Percentiles rank a stretch among this genome's conserved stretches.
phyloP scores from a whole-genome alignment of 805 yeast species.

The Pichia heedii region DNA sequence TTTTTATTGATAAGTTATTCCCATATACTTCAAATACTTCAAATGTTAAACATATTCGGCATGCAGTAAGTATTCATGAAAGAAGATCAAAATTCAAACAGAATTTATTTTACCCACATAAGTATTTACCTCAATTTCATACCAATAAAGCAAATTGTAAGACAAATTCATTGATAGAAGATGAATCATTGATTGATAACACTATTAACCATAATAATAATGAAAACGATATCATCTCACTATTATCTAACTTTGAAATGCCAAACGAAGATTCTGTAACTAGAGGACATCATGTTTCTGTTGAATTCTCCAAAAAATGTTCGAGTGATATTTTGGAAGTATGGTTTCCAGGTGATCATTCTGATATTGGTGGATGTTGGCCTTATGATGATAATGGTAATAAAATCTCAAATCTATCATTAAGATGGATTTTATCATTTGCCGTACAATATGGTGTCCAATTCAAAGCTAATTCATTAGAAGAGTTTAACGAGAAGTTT shows the following conservation, averaged over 20 bases:
- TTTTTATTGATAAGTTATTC: slow-evolving; percentile 46
- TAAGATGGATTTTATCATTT: slow-evolving; percentile 54
- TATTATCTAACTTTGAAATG: neutral
- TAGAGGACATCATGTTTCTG: slow-evolving; percentile 17
- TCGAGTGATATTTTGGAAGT: slow-evolving; percentile 38
- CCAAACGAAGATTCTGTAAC: slow-evolving; percentile 5
- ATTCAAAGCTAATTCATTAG: slow-evolving; percentile 34
- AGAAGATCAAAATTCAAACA: slow-evolving; percentile 56
- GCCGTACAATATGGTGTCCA: slow-evolving; percentile 42
- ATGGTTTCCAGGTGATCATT: slow-evolving; percentile 65
- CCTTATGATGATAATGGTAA: slow-evolving; percentile 36
- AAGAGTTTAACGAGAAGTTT: slow-evolving; percentile 32
- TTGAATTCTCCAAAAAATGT: slow-evolving; percentile 1
- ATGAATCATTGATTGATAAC: too few relatives aligned
- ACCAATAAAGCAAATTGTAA: neutral
- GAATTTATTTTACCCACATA: slow-evolving; percentile 39
- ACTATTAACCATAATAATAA: too few relatives aligned
- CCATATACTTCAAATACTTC: slow-evolving; percentile 46
- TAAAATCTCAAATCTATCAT: slow-evolving; percentile 38
- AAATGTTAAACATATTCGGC: slow-evolving; percentile 51
- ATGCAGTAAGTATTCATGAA: slow-evolving; percentile 62
- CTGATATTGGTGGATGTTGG: slow-evolving; percentile 69
- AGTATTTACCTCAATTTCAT: slow-evolving; percentile 25
- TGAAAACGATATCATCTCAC: slow-evolving; percentile 8
- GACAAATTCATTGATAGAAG: too few relatives aligned